These are phyloP conservation scores for Trametes versicolor DNA, from an alignment of 1,284 basidiomycete genomes.

Conservation along the genomic window DNA sequence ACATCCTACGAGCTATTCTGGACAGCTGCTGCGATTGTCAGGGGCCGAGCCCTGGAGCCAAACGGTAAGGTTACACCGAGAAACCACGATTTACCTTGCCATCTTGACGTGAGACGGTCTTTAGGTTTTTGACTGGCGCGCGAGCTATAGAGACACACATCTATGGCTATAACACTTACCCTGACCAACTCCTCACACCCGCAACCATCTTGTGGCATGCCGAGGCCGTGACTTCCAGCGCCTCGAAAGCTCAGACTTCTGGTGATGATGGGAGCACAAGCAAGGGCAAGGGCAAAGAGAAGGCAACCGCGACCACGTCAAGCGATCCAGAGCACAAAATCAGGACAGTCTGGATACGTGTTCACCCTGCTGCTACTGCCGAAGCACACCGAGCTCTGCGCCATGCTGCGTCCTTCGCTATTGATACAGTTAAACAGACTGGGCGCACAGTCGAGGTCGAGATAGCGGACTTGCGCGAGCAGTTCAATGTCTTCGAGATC, in stretches of 20 bases:
- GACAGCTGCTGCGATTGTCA: slow-evolving; percentile 71
- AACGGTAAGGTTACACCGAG: slow-evolving; percentile 53
- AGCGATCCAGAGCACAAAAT: slow-evolving; percentile 29
- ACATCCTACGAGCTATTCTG: slow-evolving; percentile 62
- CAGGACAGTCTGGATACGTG: slow-evolving; percentile 76
- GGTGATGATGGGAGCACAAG: slow-evolving; percentile 32
- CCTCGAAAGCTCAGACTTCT: not conserved
- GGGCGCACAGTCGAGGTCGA: slow-evolving; percentile 58
- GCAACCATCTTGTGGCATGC: slow-evolving; percentile 79
- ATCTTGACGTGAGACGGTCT: not conserved
- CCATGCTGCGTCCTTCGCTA: slow-evolving; percentile 56
- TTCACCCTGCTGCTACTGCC: slow-evolving; percentile 79
- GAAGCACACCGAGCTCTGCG: slow-evolving; percentile 63
- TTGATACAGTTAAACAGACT: slow-evolving; percentile 53
- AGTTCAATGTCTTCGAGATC: slow-evolving; percentile 86
- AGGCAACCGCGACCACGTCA: slow-evolving; percentile 16
- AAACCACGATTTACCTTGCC: not conserved
- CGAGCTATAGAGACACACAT: slow-evolving; percentile 69
- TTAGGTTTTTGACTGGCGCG: slow-evolving; percentile 65
- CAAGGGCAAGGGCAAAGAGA: slow-evolving; percentile 35
- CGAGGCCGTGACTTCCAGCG: slow-evolving; percentile 33
- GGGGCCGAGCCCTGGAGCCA: slow-evolving; percentile 61
- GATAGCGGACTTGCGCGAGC: slow-evolving; percentile 73
- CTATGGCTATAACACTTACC: slow-evolving; percentile 73
- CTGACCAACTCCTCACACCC: slow-evolving; percentile 76